Evolutionary conservation across 257 asterid genomes (phyloP).

Genomic region (Orobanche coerulescens): DNA sequence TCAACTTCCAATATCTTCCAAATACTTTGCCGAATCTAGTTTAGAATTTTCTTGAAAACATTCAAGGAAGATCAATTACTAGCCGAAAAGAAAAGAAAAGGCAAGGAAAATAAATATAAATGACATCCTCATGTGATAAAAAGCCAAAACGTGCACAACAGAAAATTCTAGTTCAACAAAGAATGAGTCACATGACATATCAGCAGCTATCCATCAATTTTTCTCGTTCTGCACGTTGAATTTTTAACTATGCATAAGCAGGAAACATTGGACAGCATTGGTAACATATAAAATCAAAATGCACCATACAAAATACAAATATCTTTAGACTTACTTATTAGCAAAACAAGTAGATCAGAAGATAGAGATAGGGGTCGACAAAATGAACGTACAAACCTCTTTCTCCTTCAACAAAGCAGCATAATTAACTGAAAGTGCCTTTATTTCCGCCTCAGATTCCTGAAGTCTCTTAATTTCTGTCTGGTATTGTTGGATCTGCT

Average conservation of each 20-base stretch:
- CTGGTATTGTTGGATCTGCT: slow-evolving; percentile 62
- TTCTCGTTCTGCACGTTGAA: neutral
- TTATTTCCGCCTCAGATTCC: slow-evolving; percentile 94
- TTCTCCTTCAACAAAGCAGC: slow-evolving; percentile 88
- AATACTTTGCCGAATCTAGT: neutral
- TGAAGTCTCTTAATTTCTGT: slow-evolving; percentile 73
- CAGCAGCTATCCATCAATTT: slow-evolving; percentile 16
- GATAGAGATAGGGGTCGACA: neutral
- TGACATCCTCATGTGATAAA: neutral
- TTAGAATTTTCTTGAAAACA: neutral
- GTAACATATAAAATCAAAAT: neutral
- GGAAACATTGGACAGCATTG: neutral
- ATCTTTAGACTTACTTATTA: neutral
- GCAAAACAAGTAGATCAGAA: neutral
- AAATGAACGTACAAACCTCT: slow-evolving; percentile 55
- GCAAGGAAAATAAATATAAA: neutral
- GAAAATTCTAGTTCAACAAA: neutral
- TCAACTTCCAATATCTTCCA: slow-evolving; percentile 1
- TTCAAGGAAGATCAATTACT: neutral
- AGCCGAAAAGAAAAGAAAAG: neutral
- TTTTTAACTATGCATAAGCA: slow-evolving; percentile 10
- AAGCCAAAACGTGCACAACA: neutral
- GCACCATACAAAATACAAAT: neutral
- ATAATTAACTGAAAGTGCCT: slow-evolving; percentile 85
- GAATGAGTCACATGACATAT: neutral